phyloP scores from a whole-genome alignment of 78 protist genomes.

The Cavenderia fasciculata region DNA sequence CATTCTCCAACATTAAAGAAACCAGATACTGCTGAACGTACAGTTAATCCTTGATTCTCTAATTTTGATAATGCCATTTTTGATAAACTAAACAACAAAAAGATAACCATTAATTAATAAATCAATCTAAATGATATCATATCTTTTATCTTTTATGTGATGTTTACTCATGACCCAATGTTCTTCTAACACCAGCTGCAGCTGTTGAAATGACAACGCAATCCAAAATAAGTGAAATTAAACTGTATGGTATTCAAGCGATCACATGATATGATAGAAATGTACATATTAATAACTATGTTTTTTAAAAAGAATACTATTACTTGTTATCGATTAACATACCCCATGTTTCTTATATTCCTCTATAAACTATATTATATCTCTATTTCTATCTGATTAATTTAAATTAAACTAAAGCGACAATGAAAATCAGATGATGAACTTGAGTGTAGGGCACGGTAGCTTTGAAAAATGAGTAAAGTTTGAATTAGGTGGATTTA shows the following conservation, averaged over 20 bases:
- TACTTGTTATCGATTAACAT: no score
- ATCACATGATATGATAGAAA: no score
- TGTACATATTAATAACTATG: no score
- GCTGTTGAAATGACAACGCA: slow-evolving; percentile 30
- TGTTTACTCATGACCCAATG: slow-evolving; percentile 36
- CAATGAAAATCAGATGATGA: no score
- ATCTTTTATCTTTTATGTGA: background rate
- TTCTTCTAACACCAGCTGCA: slow-evolving; percentile 70
- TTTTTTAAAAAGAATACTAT: no score
- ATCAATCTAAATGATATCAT: background rate
- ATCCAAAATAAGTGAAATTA: slow-evolving; percentile 35
- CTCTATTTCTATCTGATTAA: no score
- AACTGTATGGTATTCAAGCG: slow-evolving; percentile 14
- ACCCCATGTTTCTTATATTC: no score
- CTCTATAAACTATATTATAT: no score
- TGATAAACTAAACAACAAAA: slow-evolving; percentile 8
- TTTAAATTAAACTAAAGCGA: no score
- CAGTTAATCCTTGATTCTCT: background rate
- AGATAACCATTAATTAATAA: background rate
- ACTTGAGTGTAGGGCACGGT: no score
- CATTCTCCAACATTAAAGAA: slow-evolving; percentile 79
- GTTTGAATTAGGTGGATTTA: no score
- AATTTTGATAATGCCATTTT: slow-evolving; percentile 13
- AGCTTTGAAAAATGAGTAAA: no score
- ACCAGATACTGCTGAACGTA: slow-evolving; percentile 3